A percentile compares a stretch with the other conserved stretches of the same genome.
These are phyloP conservation scores for Yarrowia osloensis DNA, from an alignment of 805 yeast genomes.

Conservation along the genomic window DNA sequence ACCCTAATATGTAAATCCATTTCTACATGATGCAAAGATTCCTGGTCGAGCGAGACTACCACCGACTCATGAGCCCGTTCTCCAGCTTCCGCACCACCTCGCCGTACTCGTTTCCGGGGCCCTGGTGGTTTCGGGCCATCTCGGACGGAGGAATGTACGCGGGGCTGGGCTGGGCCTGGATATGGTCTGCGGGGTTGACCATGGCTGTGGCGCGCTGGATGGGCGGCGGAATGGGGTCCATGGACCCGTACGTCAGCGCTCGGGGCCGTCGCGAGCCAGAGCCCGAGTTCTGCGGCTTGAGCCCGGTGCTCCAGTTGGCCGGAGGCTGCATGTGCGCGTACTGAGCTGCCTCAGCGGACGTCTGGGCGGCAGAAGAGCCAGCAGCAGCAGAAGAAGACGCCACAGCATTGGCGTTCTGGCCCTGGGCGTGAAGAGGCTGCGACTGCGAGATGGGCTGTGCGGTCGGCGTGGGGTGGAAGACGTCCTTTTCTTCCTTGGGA, in stretches of 20 bases:
- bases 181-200: constrained; percentile 44
- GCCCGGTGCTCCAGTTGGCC: constrained; percentile 21
- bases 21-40: not conserved
- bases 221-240: constrained; percentile 46
- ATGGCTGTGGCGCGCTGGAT: constrained; percentile 47
- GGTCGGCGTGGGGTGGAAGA: constrained; percentile 27
- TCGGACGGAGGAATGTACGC: constrained; percentile 48
- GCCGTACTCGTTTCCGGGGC: constrained; percentile 32
- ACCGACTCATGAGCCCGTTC: constrained; percentile 36
- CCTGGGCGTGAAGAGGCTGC: constrained; percentile 18
- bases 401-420: constrained; percentile 6
- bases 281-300: constrained; percentile 7
- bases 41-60: not conserved
- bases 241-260: constrained; percentile 46
- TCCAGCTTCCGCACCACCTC: constrained; percentile 41
- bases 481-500: constrained; percentile 28
- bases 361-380: not conserved
- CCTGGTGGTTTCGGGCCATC: constrained; percentile 29
- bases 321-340: constrained; percentile 22
- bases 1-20: not conserved
- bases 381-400: not conserved
- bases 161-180: constrained; percentile 46
- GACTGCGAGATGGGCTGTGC: constrained; percentile 27
- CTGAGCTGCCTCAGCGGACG: constrained; percentile 1
- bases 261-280: constrained; percentile 39